A percentile compares a stretch with the other conserved stretches of the same genome.
phyloP scores from a whole-genome alignment of 2,329 filamentous ascomycete genomes.

The Lachnellula arida region DNA sequence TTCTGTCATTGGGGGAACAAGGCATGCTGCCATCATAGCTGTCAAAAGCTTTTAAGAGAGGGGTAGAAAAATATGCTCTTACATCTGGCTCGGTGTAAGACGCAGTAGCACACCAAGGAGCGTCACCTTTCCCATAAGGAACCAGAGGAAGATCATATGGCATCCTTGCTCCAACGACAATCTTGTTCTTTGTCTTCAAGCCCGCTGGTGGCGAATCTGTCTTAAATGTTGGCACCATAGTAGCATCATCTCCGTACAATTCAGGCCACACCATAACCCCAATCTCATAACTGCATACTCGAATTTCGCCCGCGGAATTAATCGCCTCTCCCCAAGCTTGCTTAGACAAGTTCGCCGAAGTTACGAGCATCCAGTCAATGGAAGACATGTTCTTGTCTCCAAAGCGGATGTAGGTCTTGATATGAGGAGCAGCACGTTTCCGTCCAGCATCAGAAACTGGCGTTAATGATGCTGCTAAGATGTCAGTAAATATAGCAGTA shows the following conservation, averaged over 20 bases:
- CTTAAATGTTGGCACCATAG: constrained; percentile 67
- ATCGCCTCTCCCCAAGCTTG: constrained; percentile 77
- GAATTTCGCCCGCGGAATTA: constrained; percentile 53
- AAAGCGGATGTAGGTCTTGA: constrained; percentile 82
- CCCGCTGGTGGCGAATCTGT: constrained; percentile 47
- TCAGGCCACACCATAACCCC: constrained; percentile 80
- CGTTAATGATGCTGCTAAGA: constrained; percentile 4
- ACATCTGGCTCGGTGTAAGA: constrained; percentile 57
- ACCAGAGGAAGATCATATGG: constrained; percentile 78
- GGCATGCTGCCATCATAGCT: background rate
- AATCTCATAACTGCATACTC: constrained; percentile 77
- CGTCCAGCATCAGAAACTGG: constrained; percentile 50
- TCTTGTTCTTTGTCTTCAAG: constrained; percentile 22
- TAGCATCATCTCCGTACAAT: constrained; percentile 40
- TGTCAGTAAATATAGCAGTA: background rate
- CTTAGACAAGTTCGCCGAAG: constrained; percentile 86
- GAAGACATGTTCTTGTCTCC: constrained; percentile 32
- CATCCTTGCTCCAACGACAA: constrained; percentile 65
- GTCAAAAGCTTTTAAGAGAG: background rate
- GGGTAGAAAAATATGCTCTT: background rate
- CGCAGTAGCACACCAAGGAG: constrained; percentile 71
- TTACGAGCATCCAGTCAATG: constrained; percentile 82
- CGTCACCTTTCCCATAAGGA: constrained; percentile 56
- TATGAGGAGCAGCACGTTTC: constrained; percentile 72
- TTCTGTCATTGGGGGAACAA: constrained; percentile 32